Conservation (phyloP, 495 filamentous ascomycete genomes). For the Saxophila tyrrhenica region DNA sequence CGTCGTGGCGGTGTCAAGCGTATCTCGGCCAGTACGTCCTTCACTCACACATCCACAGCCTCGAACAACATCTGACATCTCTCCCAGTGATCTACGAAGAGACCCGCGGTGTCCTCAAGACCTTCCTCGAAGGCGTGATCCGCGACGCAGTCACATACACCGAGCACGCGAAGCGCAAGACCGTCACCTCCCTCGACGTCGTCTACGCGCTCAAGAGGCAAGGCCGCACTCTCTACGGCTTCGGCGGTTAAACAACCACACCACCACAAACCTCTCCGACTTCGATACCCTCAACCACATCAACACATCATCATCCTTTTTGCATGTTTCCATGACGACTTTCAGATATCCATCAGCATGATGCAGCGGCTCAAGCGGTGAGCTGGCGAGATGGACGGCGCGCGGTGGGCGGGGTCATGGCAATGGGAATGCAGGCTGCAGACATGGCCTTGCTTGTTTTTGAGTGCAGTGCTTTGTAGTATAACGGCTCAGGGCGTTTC, state of each 20-base stretch:
- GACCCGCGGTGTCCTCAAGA: conserved; percentile 99
- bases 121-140: conserved; percentile 99
- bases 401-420: neutral
- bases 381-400: conserved; percentile 17
- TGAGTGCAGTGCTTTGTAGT: conserved; percentile 14
- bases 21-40: conserved; percentile 81
- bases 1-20: conserved; percentile 55
- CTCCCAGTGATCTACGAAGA: conserved; percentile 90
- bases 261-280: conserved; percentile 3
- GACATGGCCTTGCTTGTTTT: conserved; percentile 2
- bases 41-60: neutral
- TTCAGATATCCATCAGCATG: conserved; percentile 18
- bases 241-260: conserved; percentile 93
- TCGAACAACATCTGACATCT: conserved; percentile 5
- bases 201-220: conserved; percentile 97
- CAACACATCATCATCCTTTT: neutral
- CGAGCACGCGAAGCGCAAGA: conserved; percentile 93
- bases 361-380: conserved; percentile 7
- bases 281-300: conserved; percentile 7
- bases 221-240: conserved; percentile 75
- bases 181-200: conserved; percentile 89
- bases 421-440: neutral
- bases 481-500: conserved; percentile 21
- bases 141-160: conserved; percentile 62
- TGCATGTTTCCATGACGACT: conserved; percentile 17